Percentiles rank a stretch among this genome's conserved stretches.
These are phyloP conservation scores for Staphylotrichum longicolle DNA, from an alignment of 495 filamentous ascomycete species.

Conservation along the genomic window DNA sequence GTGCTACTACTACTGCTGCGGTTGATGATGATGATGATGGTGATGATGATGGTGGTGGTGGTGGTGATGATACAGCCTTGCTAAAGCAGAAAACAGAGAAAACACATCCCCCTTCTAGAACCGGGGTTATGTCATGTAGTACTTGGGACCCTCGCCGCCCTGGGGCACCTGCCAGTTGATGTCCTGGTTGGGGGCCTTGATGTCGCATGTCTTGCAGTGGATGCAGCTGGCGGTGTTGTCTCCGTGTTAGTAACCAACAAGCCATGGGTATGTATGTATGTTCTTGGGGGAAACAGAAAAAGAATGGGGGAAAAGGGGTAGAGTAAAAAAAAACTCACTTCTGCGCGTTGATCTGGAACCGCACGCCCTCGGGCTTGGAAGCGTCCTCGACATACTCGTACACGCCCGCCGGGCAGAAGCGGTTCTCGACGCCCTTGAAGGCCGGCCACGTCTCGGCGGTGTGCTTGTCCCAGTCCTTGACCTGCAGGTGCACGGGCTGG, in stretches of 20 bases:
- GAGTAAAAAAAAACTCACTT: slow-evolving; percentile 63
- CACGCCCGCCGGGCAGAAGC: slow-evolving; percentile 99
- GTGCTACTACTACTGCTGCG: too few relatives aligned
- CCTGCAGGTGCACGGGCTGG: slow-evolving; percentile 92
- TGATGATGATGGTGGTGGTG: too few relatives aligned
- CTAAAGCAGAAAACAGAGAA: not conserved
- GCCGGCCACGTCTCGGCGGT: slow-evolving; percentile 74
- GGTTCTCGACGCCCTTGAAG: slow-evolving; percentile 91
- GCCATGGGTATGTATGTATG: too few relatives aligned
- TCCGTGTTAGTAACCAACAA: slow-evolving; percentile 4
- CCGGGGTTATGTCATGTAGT: slow-evolving; percentile 72
- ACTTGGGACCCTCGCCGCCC: slow-evolving; percentile 95
- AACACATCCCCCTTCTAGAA: not conserved
- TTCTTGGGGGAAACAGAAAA: not conserved
- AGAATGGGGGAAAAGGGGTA: not conserved
- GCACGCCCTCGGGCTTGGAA: slow-evolving; percentile 73
- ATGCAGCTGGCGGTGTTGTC: slow-evolving; percentile 66
- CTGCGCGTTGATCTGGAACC: slow-evolving; percentile 97
- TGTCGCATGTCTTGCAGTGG: slow-evolving; percentile 99
- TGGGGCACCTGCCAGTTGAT: slow-evolving; percentile 97
- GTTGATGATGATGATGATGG: too few relatives aligned
- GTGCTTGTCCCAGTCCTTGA: slow-evolving; percentile 91
- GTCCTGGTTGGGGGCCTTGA: slow-evolving; percentile 94
- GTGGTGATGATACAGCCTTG: too few relatives aligned
- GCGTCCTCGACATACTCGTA: slow-evolving; percentile 98